Base-by-base conservation (phyloP, 208 protist species). In the Eutreptiella sp. region DNA sequence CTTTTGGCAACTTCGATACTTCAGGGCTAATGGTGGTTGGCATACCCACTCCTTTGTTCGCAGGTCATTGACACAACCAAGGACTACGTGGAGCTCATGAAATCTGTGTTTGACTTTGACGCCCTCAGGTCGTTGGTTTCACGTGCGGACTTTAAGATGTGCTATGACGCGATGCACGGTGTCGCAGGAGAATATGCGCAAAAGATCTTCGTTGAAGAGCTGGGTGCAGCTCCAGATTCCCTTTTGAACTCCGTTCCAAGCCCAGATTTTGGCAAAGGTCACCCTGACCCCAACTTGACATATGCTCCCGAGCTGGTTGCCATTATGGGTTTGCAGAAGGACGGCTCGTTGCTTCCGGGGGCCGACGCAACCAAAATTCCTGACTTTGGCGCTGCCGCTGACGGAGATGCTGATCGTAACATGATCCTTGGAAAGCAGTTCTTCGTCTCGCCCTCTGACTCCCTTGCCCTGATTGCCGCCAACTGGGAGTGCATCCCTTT, bases 221-320 rank as follows among this genome's bases (percentile, higher is more conserved):
- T 98, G 0, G 94, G 93, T 38, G 70, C 86, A 24, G 62, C 70
- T 2, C 43, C 57, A 19, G 50, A 58, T 11, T 33, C 79, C 0
- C 72, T 89, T 36, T 55, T 83, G 34, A 77, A 85, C 63, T 72
- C 63, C 7, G 58, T 69, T 5, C 77, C 81, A 24, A 63, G 82
- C 19, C 75, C 79, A 23, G 92, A 96, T 65, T 97, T 97, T 79
- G 92, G 90, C 52, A 69, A 45, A 1, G 63, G 68, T 34, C 96
- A 99, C 79, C 94, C 96, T 14, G 96, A 99, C 67, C 96, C 95
- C 19, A 99, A 98, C 70, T 78, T 98, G 3, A 96, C 87, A 3
- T 98, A 98, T 71, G 96, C 96, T 4, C 55, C 70, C 24, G 78
- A 92, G 7, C 79, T 99, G 0, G 94, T 98, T 4, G 43, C 36